phyloP scores from a whole-genome alignment of 352 stramenopile species.

The Peronosclerospora sorghi region DNA sequence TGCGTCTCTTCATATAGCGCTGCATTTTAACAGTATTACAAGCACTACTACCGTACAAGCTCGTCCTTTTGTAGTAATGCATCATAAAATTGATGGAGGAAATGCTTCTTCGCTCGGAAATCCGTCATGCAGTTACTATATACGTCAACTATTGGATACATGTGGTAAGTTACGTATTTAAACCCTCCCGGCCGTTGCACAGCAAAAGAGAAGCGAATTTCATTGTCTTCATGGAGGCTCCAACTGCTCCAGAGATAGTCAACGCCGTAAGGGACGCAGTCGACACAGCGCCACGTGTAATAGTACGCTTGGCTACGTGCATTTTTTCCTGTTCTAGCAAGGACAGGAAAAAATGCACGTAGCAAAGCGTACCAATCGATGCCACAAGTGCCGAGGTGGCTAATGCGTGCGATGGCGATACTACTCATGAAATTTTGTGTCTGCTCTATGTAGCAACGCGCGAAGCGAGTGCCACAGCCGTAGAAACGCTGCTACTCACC shows the following conservation, averaged over 20 bases:
- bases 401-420: constrained; percentile 46
- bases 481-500: constrained; percentile 48
- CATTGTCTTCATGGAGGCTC: constrained; percentile 36
- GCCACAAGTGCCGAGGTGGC: constrained; percentile 48
- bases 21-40: no score
- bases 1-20: no score
- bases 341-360: no score
- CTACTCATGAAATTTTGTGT: constrained; percentile 38
- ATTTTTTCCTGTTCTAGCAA: constrained; percentile 46
- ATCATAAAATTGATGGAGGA: no score
- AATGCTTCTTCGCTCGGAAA: no score
- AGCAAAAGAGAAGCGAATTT: no score
- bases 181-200: no score
- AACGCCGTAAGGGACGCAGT: constrained; percentile 45
- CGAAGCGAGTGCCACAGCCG: constrained; percentile 37
- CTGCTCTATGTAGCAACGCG: constrained; percentile 42
- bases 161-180: no score
- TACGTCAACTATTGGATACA: no score
- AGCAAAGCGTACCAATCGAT: constrained; percentile 29
- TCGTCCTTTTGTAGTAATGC: no score
- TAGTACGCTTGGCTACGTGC: constrained; percentile 34
- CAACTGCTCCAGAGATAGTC: constrained; percentile 38
- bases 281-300: constrained; percentile 39
- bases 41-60: no score
- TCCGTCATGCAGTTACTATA: no score